Conservation (phyloP, 208 protist genomes). For the Acanthamoeba culbertsoni region DNA sequence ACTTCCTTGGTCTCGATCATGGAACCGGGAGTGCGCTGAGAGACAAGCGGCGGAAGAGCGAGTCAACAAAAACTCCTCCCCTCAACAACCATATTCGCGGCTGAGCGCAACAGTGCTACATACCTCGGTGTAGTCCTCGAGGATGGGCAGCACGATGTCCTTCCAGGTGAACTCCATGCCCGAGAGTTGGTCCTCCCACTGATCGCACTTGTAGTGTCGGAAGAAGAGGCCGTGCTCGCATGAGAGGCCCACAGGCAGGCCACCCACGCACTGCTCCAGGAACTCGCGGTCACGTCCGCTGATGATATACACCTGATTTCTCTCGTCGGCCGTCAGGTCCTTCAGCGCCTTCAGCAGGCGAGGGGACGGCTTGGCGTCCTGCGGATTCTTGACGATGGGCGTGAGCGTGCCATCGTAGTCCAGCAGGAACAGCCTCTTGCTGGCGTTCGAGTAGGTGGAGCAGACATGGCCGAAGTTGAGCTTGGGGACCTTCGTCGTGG, state of each 20-base stretch:
- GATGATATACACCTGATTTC: conserved; percentile 73
- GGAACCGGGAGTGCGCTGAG: conserved; percentile 73
- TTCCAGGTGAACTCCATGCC: conserved; percentile 72
- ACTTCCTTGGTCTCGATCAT: conserved; percentile 77
- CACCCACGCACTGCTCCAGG: conserved; percentile 8
- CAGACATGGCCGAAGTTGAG: conserved; percentile 11
- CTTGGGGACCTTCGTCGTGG: neutral
- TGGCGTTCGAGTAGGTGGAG: neutral
- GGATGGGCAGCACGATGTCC: conserved; percentile 61
- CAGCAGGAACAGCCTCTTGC: conserved; percentile 66
- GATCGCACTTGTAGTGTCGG: neutral
- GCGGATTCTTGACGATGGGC: conserved; percentile 58
- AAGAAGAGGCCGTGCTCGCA: conserved; percentile 62
- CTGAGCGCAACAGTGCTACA: neutral
- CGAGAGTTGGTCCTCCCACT: conserved; percentile 50
- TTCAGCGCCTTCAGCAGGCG: conserved; percentile 60
- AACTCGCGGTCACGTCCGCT: conserved; percentile 63
- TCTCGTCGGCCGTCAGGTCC: conserved; percentile 48
- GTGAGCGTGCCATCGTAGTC: conserved; percentile 78
- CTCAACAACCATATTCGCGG: neutral
- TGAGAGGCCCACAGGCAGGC: conserved; percentile 21
- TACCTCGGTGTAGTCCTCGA: conserved; percentile 60
- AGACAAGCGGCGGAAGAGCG: neutral
- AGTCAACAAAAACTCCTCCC: neutral
- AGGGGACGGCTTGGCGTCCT: conserved; percentile 25